Conservation (phyloP, 805 yeast genomes). For the Wickerhamiella shivajii region DNA sequence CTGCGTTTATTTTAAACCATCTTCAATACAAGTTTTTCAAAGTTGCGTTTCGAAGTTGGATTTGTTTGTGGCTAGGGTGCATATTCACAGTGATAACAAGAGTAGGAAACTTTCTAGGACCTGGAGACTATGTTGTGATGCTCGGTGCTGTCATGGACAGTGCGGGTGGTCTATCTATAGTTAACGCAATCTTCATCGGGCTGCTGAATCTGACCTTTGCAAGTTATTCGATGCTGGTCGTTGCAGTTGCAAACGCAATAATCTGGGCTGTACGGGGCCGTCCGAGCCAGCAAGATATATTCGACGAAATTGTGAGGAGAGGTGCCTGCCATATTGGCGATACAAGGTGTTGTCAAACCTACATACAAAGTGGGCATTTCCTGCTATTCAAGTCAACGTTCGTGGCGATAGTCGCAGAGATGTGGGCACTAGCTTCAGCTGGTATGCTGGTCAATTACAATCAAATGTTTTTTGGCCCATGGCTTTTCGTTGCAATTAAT, state of each 20-base stretch:
- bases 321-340: not conserved
- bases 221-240: not conserved
- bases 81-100: too few relatives aligned
- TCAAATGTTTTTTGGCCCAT: slow-evolving; percentile 10
- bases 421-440: slow-evolving; percentile 4
- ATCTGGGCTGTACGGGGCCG: not conserved
- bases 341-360: not conserved
- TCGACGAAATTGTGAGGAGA: not conserved
- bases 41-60: slow-evolving; percentile 16
- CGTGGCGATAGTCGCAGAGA: slow-evolving; percentile 12
- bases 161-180: slow-evolving; percentile 15
- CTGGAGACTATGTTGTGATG: slow-evolving; percentile 12
- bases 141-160: slow-evolving; percentile 12
- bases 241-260: not conserved
- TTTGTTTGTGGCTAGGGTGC: too few relatives aligned
- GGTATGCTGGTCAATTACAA: slow-evolving; percentile 6
- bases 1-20: too few relatives aligned
- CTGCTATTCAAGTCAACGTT: slow-evolving; percentile 14
- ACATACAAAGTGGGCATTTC: slow-evolving; percentile 1
- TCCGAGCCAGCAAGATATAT: not conserved
- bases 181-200: slow-evolving; percentile 1
- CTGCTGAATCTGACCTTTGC: not conserved
- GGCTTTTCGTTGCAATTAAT: slow-evolving; percentile 13
- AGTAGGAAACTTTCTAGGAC: slow-evolving; percentile 15
- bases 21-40: slow-evolving; percentile 14